Base-by-base conservation (phyloP, 306 rosid species). In the Corylus avellana region DNA sequence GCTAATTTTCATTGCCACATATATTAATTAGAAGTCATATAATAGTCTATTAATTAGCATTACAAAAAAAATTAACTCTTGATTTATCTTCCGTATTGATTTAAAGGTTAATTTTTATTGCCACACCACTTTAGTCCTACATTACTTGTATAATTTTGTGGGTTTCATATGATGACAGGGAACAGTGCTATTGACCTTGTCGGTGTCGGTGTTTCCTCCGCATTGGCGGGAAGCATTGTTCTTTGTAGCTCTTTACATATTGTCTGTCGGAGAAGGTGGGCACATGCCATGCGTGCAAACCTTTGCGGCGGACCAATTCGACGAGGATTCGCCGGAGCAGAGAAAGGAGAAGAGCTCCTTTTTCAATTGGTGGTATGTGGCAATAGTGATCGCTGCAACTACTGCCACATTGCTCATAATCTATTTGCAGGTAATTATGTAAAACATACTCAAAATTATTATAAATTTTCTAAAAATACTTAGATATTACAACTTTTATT, bases 221-320 rank as follows among this genome's bases (percentile, higher is more conserved):
- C 35, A 13, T 4, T 70, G 76, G 8, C 80, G 85, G 12, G 81
- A 79, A 14, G 22, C 62, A 1, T 71, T 85, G 9, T 89, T 87
- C 29, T 89, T 88, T n/a, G 1, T 80, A 27, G 89, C 88, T 0
- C 91, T 93, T 54, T 88, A 93, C 76, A 79, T 86, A 58, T 35
- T 91, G 0, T 83, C 98, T 8, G 54, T 93, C 3, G 98, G 96
- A 1, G 89, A 88, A 73, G 98, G 96, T 0, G 98, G 98, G 0
- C 96, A 91, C 73, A 87, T 78, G 76, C 98, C 98, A 0, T 91
- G 96, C 14, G 97, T 88, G 3, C 96, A 91, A 50, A 93, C 98
- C 8, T 93, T 93, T 32, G 98, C 98, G 7, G 98, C 98, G 51
- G 96, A 91, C 73, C 96, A 93, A 9, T 93, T 91, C n/a, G 86